Conservation (phyloP, 257 asterid species). For the Solanum tacnaense region DNA sequence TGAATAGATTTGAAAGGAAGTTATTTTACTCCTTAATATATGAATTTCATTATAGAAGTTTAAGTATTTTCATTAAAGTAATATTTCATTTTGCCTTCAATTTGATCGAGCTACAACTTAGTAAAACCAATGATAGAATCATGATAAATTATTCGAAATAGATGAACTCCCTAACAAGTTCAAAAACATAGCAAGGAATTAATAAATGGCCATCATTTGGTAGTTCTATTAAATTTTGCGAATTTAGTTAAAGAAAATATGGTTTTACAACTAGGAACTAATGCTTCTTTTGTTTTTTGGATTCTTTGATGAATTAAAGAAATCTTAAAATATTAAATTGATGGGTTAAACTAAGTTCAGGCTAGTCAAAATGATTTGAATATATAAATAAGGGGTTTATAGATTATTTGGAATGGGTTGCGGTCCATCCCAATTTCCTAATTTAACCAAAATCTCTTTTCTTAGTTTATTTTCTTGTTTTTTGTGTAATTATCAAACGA, state of each 20-base stretch:
- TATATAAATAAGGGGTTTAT: background rate
- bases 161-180: background rate
- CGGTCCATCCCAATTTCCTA: background rate
- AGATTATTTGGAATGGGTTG: background rate
- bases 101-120: background rate
- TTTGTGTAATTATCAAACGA: no score
- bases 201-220: background rate
- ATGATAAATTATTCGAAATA: background rate
- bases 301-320: background rate
- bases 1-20: background rate
- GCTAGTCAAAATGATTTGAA: background rate
- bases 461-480: no score
- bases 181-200: background rate
- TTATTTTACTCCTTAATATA: background rate
- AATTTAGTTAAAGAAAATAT: no score
- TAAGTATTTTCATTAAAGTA: background rate
- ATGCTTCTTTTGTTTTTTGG: background rate
- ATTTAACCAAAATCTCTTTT: no score
- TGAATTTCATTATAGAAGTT: background rate
- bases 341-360: background rate
- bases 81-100: background rate
- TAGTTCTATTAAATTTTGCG: no score
- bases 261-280: background rate
- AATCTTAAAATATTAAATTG: no score
- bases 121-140: background rate